Evolutionary conservation across 805 yeast species (phyloP).

Genomic region (Candida nitratophila): DNA sequence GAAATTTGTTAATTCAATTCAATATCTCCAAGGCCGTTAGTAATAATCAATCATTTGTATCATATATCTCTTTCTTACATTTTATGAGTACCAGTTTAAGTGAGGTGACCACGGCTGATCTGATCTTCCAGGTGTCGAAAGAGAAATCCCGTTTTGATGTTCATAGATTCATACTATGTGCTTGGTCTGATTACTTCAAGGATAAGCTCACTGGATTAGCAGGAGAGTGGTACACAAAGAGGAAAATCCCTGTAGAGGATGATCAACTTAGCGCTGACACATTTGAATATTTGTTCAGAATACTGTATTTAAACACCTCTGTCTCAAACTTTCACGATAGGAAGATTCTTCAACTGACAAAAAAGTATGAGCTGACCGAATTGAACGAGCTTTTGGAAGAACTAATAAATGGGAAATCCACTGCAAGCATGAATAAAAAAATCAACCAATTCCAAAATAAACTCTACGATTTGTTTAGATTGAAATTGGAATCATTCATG

Average conservation of each 20-base stretch:
- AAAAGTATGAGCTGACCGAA: slow-evolving; percentile 30
- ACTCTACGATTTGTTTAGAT: slow-evolving; percentile 30
- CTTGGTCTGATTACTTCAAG: slow-evolving; percentile 15
- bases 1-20: slow-evolving; percentile 48
- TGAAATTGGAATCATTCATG: slow-evolving; percentile 27
- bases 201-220: slow-evolving; percentile 20
- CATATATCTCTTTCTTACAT: slow-evolving; percentile 46
- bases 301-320: slow-evolving; percentile 18
- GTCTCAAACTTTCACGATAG: slow-evolving; percentile 24
- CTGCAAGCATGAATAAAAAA: slow-evolving; percentile 12
- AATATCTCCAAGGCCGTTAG: slow-evolving; percentile 68
- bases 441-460: slow-evolving; percentile 26
- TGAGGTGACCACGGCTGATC: slow-evolving; percentile 26
- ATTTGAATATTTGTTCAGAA: slow-evolving; percentile 25
- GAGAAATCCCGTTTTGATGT: slow-evolving; percentile 4
- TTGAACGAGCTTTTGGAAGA: slow-evolving; percentile 20
- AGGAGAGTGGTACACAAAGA: not conserved
- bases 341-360: slow-evolving; percentile 21
- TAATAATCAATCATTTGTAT: slow-evolving; percentile 62
- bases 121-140: slow-evolving; percentile 14
- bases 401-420: not conserved
- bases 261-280: slow-evolving; percentile 17
- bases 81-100: slow-evolving; percentile 6
- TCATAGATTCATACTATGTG: slow-evolving; percentile 36
- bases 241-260: slow-evolving; percentile 11